phyloP scores from a whole-genome alignment of 2,329 filamentous ascomycete species.

The Orbilia blumenaviensis region DNA sequence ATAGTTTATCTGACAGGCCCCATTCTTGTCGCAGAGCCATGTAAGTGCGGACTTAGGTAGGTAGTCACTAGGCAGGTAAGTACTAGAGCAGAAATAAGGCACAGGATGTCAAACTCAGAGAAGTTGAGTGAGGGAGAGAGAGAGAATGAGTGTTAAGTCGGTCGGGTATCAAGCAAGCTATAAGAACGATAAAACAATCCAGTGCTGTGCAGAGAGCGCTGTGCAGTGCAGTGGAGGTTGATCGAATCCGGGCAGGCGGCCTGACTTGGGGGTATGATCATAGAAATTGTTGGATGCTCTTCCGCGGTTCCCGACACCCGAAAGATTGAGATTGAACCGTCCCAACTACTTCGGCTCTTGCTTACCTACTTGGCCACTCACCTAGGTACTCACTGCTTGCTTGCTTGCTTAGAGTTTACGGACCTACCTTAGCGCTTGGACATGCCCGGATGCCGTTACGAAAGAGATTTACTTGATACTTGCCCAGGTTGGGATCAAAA shows the following conservation, averaged over 20 bases:
- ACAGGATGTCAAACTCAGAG: not conserved
- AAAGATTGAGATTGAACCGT: not conserved
- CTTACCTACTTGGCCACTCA: no score
- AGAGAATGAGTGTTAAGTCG: not conserved
- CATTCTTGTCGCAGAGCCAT: conserved; percentile 5
- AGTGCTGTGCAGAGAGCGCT: no score
- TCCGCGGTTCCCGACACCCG: conserved; percentile 33
- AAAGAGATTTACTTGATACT: no score
- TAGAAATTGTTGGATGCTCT: not conserved
- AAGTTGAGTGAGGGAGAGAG: not conserved
- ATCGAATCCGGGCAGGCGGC: not conserved
- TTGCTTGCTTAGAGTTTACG: no score
- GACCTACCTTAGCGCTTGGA: conserved; percentile 27
- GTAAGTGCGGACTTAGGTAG: not conserved
- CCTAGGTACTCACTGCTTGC: no score
- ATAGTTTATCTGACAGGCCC: not conserved
- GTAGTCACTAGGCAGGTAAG: not conserved
- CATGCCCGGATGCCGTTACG: conserved; percentile 11
- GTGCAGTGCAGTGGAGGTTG: not conserved
- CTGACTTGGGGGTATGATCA: not conserved
- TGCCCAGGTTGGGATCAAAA: no score
- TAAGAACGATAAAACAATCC: no score
- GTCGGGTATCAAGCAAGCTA: no score
- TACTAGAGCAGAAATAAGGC: no score
- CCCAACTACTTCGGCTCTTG: not conserved